Evolutionary conservation across 768 basidiomycete genomes (phyloP), one percentile per base, ranked within the genome.

Genomic region (Tremella mesenterica): DNA sequence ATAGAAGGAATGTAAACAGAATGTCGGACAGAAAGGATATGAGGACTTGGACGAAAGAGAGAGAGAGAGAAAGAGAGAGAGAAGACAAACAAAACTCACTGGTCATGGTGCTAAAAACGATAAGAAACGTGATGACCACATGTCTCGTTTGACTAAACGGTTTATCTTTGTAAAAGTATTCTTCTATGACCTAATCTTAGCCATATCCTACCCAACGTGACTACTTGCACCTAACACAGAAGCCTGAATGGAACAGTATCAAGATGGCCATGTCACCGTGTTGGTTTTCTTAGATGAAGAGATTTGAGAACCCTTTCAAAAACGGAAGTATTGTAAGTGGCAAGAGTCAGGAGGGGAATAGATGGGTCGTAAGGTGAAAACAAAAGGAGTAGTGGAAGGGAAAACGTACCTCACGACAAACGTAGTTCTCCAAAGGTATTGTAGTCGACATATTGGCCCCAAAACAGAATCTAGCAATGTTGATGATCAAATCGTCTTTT

Each of bases 371-470:
- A n/a, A n/a, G n/a, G n/a, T n/a, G n/a, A n/a, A n/a, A n/a, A n/a
- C n/a, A n/a, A n/a, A n/a, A n/a, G n/a, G n/a, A n/a, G n/a, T n/a
- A n/a, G n/a, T n/a, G n/a, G n/a, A n/a, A n/a, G n/a, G n/a, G n/a
- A n/a, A n/a, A n/a, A n/a, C n/a, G n/a, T n/a, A n/a, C n/a, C 78
- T 99, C 95, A 76, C 95, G 81, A 68, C 95, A 99, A 23, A 99
- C 95, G 70, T 97, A 99, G 13, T 91, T 77, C 64, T 99, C 95
- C 34, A 99, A 77, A 0, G 95, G 95, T 20, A 96, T 61, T 66
- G 34, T 99, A 0, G 92, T 92, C 65, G 96, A 95, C 95, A 97
- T 99, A 73, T 93, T 95, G 59, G 91, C 72, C 10, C 90, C 91
- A 67, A 92, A 90, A 67, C 86, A 90, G 61, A 95, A 88, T 14